A percentile compares a stretch with the other conserved stretches of the same genome.
Evolutionary conservation across 306 rosid genomes (phyloP).

Genomic region (Medicago truncatula): DNA sequence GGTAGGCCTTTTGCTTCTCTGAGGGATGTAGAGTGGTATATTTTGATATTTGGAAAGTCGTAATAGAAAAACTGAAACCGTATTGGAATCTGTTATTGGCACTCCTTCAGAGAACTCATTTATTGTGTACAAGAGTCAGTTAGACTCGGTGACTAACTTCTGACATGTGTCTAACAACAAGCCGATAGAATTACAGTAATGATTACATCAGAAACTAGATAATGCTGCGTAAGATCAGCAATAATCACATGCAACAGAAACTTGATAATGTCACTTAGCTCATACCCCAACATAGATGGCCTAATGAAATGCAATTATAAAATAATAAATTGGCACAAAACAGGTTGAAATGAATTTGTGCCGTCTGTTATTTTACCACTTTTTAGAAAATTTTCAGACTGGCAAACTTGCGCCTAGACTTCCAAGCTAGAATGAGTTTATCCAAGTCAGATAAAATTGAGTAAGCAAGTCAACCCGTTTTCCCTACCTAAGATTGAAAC

Average conservation of each 20-base stretch:
- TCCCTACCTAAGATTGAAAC: background rate
- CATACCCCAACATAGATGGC: background rate
- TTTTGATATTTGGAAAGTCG: background rate
- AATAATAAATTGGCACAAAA: background rate
- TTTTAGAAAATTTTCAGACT: background rate
- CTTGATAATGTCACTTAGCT: background rate
- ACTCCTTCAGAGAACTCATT: background rate
- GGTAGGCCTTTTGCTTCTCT: background rate
- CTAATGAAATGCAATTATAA: background rate
- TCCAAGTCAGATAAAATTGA: background rate
- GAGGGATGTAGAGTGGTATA: background rate
- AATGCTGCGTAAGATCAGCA: background rate
- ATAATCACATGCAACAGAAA: background rate
- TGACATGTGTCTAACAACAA: background rate
- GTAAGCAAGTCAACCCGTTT: background rate
- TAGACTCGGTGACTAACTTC: background rate
- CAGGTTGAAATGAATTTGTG: background rate
- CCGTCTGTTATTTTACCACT: background rate
- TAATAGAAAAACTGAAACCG: background rate
- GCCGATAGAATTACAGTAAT: background rate
- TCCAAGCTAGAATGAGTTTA: background rate
- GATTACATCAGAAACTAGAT: background rate
- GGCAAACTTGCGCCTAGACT: background rate
- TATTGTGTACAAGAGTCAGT: too few relatives aligned
- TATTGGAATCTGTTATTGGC: too few relatives aligned